Evolutionary conservation across 139 green algal species (phyloP), one percentile per base, ranked within the genome.

Genomic region (Chlorella sp.): DNA sequence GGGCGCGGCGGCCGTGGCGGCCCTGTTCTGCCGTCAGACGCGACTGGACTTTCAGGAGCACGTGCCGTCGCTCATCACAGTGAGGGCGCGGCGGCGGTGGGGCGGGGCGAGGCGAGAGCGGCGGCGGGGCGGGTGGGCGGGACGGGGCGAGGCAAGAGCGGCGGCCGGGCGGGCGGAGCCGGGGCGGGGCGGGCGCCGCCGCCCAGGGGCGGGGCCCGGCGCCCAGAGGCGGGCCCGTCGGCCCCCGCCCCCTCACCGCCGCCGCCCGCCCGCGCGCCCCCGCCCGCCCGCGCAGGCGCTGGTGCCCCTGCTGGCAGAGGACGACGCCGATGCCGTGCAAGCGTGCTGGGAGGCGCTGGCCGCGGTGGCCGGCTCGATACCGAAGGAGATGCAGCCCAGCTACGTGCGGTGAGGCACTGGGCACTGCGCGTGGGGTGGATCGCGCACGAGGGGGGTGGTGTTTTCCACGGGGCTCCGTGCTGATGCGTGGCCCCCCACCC

Each of bases 341-440:
- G 77, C 86, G 2, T 80, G 74, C 27, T 97, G 93, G 93, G 83
- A 79, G 27, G 95, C 91, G 9, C 58, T 97, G 45, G 88, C 88
- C 21, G 86, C 90, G 0, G 82, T 97, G 35, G 88, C 82, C 31
- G 81, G 45, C 63, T 78, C 85, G 45, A 88, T 98, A 15, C 88
- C 94, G 71, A 98, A 98, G 80, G 93, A 98, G 51, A 86, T 92
- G 59, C 77, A 89, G 75, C 80, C 91, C 21, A 79, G 73, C n/a
- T 94, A 93, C 67, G 87, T 97, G 63, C 76, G 80, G 29, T 75
- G 58, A n/a, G n/a, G n/a, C n/a, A n/a, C n/a, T n/a, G n/a, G n/a
- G n/a, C n/a, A n/a, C n/a, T n/a, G n/a, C n/a, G n/a, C n/a, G n/a
- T n/a, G n/a, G n/a, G n/a, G n/a, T n/a, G n/a, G n/a, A n/a, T n/a